phyloP scores from a whole-genome alignment of 768 basidiomycete genomes.

The Lentinula raphanica region DNA sequence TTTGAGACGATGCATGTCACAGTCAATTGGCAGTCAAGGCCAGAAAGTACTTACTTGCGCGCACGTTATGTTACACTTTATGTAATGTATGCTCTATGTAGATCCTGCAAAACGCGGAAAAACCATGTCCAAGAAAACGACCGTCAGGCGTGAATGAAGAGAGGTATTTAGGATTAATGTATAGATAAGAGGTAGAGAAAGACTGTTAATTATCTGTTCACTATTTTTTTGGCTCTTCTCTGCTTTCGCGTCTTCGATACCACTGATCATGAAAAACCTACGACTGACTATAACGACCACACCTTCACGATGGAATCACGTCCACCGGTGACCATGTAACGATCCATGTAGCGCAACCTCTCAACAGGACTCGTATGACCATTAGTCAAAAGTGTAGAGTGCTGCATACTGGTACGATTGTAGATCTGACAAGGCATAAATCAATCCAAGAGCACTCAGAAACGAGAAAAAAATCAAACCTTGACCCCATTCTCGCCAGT shows the following conservation, averaged over 20 bases:
- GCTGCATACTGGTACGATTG: constrained; percentile 90
- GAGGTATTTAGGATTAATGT: neutral
- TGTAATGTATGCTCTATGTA: neutral
- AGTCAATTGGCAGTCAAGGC: neutral
- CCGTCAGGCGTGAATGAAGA: neutral
- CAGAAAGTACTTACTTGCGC: neutral
- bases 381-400: constrained; percentile 78
- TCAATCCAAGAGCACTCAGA: neutral
- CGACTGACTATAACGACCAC: constrained; percentile 69
- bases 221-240: neutral
- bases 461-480: constrained; percentile 35
- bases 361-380: constrained; percentile 92
- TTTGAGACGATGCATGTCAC: neutral
- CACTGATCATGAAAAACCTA: neutral
- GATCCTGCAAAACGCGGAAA: neutral
- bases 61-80: neutral
- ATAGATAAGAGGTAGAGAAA: neutral
- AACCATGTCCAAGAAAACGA: neutral
- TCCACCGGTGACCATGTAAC: constrained; percentile 87
- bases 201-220: neutral
- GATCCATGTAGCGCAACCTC: constrained; percentile 91
- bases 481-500: constrained; percentile 91
- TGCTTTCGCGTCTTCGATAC: neutral
- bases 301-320: constrained; percentile 84
- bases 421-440: constrained; percentile 55